Base-by-base conservation (phyloP, 2,329 filamentous ascomycete species). In the Onygenales sp. region DNA sequence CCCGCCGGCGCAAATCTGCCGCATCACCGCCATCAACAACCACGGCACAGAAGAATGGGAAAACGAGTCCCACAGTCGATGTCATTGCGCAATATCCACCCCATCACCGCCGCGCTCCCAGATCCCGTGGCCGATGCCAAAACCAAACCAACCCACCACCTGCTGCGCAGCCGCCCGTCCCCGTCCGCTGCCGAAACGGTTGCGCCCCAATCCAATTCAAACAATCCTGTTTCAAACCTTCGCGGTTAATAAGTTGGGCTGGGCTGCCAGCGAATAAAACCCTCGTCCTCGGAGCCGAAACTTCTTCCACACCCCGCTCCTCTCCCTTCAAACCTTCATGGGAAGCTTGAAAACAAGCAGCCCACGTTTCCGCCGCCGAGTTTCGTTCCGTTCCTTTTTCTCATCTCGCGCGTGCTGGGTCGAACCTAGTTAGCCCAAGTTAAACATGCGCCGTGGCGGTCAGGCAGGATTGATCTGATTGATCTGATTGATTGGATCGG, bases 121-220 rank as follows among this genome's bases (percentile, higher is more conserved):
- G 6, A 39, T 39, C 36, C 36, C 17, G n/a, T 32, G 44, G 32
- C 21, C 32, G 17, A 27, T n/a, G 36, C 36, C 31, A 32, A 11
- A 42, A 4, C 8, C 11, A 21, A 9, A 39, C 34, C 8, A 9
- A 39, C 34, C 8, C 9, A 3, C 34, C 4, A n/a, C 17, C 10
- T 50, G 6, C 37, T 8, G 5, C 32, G 14, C 21, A n/a, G 21
- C 27, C 13, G 2, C n/a, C 43, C 31, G 43, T 52, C 31, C 44
- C 44, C 45, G 45, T 46, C 27, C 45, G 51, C n/a, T 53, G 40
- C 52, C 52, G 46, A 53, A 40, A 7, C 17, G 39, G 17, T 17
- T 17, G 17, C 5, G 39, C 17, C 51, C 51, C 40, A 46, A 34
- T 3, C 11, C 21, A 34, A 13, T 32, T 32, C 52, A 49, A n/a